Evolutionary conservation across 2,329 filamentous ascomycete genomes (phyloP).

Genomic region (Hypomyces perniciosus): DNA sequence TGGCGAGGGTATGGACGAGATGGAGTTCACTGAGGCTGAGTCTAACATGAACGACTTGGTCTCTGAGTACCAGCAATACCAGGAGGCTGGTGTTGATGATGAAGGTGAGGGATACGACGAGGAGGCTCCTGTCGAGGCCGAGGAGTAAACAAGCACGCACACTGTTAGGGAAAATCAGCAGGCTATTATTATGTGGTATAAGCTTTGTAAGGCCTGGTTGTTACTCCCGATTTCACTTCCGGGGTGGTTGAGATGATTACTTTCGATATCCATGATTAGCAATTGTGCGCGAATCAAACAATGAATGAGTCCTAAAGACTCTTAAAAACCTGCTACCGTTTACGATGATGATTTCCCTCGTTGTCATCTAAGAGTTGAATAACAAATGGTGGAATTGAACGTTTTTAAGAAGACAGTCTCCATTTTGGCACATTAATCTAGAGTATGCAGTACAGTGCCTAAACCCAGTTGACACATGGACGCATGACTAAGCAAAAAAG

Average conservation of each 20-base stretch:
- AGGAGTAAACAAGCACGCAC: conserved; percentile 6
- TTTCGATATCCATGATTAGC: conserved; percentile 36
- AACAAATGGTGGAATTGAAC: no score
- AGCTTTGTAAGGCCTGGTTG: conserved; percentile 7
- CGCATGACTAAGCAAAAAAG: no score
- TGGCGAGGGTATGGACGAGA: conserved; percentile 99
- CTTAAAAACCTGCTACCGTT: no score
- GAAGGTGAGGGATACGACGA: conserved; percentile 94
- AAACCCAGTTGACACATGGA: no score
- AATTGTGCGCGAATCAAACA: conserved; percentile 26
- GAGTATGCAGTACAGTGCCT: no score
- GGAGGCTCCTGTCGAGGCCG: conserved; percentile 53
- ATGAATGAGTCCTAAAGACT: conserved; percentile 23
- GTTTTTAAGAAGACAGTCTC: no score
- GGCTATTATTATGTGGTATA: conserved; percentile 1
- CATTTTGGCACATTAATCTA: no score
- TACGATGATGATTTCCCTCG: no score
- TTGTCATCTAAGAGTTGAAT: no score
- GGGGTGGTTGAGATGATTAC: conserved; percentile 26
- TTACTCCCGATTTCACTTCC: conserved; percentile 18
- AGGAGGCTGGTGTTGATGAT: conserved; percentile 96
- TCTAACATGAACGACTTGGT: conserved; percentile 99
- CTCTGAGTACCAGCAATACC: conserved; percentile 99
- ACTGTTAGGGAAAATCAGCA: not conserved
- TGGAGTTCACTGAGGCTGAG: conserved; percentile 99